Conservation (phyloP, 2,329 filamentous ascomycete species). For the Graphiopsis chlorocephala region DNA sequence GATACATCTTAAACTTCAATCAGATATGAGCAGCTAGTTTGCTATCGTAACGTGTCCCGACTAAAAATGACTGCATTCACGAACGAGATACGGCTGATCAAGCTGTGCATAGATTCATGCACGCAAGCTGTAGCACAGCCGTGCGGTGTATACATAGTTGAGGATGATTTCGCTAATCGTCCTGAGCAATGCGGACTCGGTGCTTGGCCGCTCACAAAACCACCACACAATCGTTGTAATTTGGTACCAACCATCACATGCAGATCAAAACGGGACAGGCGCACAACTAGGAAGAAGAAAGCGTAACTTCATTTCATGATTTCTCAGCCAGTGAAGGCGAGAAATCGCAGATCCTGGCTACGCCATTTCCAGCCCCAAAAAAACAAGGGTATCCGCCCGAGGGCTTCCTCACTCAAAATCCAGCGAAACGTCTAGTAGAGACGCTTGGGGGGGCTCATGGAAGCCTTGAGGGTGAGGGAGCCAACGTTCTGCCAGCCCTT, state of each 20-base stretch:
- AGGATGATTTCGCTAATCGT: no score
- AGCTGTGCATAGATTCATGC: no score
- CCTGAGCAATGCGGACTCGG: no score
- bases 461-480: conserved; percentile 99
- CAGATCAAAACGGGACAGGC: background rate
- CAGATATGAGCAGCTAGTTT: no score
- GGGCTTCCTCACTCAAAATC: conserved; percentile 15
- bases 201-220: no score
- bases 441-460: conserved; percentile 98
- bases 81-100: no score
- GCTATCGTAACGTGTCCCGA: no score
- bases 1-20: no score
- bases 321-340: conserved; percentile 34
- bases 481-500: conserved; percentile 99
- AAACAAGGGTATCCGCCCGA: conserved; percentile 6
- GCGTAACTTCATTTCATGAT: conserved; percentile 7
- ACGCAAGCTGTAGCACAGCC: no score
- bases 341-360: conserved; percentile 26
- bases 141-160: no score
- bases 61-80: no score
- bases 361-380: conserved; percentile 22
- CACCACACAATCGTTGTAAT: background rate
- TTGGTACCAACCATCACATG: background rate
- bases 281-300: conserved; percentile 5
- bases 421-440: conserved; percentile 69